Percentiles rank a stretch among this genome's conserved stretches.
phyloP scores from a whole-genome alignment of 1,284 basidiomycete species.

The Flammula alnicola region DNA sequence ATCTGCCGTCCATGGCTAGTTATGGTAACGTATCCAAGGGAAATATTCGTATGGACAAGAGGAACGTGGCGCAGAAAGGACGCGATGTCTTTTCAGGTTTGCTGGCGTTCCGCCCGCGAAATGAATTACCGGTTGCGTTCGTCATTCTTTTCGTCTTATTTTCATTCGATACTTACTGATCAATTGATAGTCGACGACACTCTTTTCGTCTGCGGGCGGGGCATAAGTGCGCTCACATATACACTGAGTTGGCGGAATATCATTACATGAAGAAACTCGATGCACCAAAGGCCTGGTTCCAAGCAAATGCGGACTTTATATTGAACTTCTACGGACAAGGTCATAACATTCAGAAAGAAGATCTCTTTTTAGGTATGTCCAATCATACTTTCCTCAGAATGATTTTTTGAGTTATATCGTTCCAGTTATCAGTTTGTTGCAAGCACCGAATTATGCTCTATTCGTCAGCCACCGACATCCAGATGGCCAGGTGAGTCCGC shows the following conservation, averaged over 20 bases:
- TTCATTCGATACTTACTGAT: slow-evolving; percentile 8
- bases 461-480: slow-evolving; percentile 73
- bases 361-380: slow-evolving; percentile 66
- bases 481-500: slow-evolving; percentile 55
- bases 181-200: slow-evolving; percentile 51
- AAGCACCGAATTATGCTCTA: slow-evolving; percentile 67
- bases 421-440: slow-evolving; percentile 35
- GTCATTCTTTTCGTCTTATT: background rate
- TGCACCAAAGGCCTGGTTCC: slow-evolving; percentile 73
- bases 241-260: slow-evolving; percentile 70
- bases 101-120: slow-evolving; percentile 43
- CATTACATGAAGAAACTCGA: slow-evolving; percentile 64
- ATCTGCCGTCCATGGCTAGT: slow-evolving; percentile 55
- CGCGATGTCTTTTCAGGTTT: slow-evolving; percentile 42
- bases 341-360: slow-evolving; percentile 68
- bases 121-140: slow-evolving; percentile 5
- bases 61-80: slow-evolving; percentile 54
- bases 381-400: background rate
- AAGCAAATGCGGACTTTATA: slow-evolving; percentile 67
- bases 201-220: slow-evolving; percentile 63
- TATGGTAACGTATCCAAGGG: slow-evolving; percentile 53
- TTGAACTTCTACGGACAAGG: slow-evolving; percentile 55
- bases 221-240: slow-evolving; percentile 68
- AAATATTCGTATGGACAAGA: slow-evolving; percentile 54
- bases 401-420: background rate